phyloP scores from a whole-genome alignment of 1,139 yeast genomes.

The Kluyveromyces marxianus region DNA sequence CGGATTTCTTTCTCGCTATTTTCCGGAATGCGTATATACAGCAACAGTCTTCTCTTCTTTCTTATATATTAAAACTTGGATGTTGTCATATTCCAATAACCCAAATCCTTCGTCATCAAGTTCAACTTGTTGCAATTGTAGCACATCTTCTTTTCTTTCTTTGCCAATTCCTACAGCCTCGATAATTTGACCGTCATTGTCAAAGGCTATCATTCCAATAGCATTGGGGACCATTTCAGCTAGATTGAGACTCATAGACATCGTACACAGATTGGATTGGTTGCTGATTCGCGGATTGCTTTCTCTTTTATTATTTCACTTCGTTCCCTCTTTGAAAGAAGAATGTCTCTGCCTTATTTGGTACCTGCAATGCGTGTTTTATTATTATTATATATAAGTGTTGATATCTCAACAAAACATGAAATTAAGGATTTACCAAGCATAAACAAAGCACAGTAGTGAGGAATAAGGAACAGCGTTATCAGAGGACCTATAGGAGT shows the following conservation, averaged over 20 bases:
- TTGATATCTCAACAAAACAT: not conserved
- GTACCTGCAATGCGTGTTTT: not conserved
- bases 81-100: constrained; percentile 16
- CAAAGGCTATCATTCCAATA: constrained; percentile 27
- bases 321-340: too few species aligned
- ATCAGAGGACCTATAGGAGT: not conserved
- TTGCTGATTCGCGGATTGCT: too few species aligned
- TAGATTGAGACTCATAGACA: constrained; percentile 8
- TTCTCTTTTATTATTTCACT: too few species aligned
- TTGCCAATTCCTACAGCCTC: constrained; percentile 28
- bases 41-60: constrained; percentile 23
- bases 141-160: constrained; percentile 21
- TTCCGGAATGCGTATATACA: constrained; percentile 17
- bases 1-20: not conserved
- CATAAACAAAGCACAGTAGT: not conserved
- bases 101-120: constrained; percentile 25
- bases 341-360: not conserved
- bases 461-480: not conserved
- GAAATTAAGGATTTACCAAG: not conserved
- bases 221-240: constrained; percentile 19
- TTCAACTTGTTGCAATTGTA: constrained; percentile 17
- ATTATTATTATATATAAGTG: too few species aligned
- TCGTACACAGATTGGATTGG: too few species aligned
- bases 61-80: constrained; percentile 20
- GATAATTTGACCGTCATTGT: constrained; percentile 25